A percentile compares a stretch with the other conserved stretches of the same genome.
Evolutionary conservation across 306 rosid genomes (phyloP).

Genomic region (Fragaria ananassa): DNA sequence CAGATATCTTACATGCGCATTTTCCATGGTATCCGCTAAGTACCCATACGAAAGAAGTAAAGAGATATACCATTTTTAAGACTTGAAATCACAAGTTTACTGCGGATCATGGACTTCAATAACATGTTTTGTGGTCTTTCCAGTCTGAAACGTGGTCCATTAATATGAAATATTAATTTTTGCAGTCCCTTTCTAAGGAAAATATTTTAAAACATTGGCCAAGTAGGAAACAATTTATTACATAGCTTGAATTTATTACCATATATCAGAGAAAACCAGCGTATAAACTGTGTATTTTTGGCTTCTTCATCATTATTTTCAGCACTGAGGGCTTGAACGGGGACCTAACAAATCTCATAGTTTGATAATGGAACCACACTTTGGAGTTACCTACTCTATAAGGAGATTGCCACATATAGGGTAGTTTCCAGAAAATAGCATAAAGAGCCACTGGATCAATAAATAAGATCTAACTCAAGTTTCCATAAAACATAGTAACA

Average conservation of each 20-base stretch:
- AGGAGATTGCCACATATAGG: background rate
- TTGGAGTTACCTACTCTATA: background rate
- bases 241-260: background rate
- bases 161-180: background rate
- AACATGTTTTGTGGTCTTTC: background rate
- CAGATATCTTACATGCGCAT: background rate
- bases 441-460: background rate
- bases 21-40: background rate
- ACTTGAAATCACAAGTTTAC: background rate
- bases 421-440: background rate
- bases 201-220: background rate
- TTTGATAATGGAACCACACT: background rate
- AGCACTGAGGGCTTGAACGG: background rate
- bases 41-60: background rate
- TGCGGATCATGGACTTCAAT: background rate
- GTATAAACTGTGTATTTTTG: background rate
- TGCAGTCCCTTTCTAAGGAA: background rate
- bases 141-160: background rate
- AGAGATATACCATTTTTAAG: background rate
- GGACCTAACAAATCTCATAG: background rate
- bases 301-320: background rate
- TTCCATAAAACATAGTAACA: background rate
- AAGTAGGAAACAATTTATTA: background rate
- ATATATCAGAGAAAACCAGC: background rate
- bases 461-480: background rate